phyloP scores from a whole-genome alignment of 2,329 filamentous ascomycete species.

The Clarireedia paspali region DNA sequence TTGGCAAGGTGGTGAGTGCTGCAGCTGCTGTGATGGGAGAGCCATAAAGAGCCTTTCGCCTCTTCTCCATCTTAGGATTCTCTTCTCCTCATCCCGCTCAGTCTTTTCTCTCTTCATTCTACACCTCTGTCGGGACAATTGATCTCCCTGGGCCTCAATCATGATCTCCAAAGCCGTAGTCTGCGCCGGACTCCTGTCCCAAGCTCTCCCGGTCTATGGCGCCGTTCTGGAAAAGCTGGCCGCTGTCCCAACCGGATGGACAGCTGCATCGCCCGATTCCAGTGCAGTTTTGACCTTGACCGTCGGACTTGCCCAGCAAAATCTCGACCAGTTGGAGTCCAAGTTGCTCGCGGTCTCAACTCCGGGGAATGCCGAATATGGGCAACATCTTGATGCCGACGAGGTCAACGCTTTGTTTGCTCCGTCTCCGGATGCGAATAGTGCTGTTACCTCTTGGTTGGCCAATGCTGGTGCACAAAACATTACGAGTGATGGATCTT shows the following conservation, averaged over 20 bases:
- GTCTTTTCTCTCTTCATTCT: neutral
- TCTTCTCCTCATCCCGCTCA: neutral
- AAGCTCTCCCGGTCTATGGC: slow-evolving; percentile 4
- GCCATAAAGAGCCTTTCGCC: no score
- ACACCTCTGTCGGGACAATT: neutral
- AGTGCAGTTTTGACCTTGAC: slow-evolving; percentile 10
- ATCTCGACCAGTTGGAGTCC: slow-evolving; percentile 37
- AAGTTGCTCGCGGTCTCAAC: slow-evolving; percentile 38
- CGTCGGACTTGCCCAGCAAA: slow-evolving; percentile 38
- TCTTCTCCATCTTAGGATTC: no score
- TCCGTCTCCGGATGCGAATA: slow-evolving; percentile 40
- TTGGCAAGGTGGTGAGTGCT: no score
- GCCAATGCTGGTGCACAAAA: slow-evolving; percentile 40
- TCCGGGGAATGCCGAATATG: slow-evolving; percentile 44
- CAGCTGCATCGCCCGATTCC: slow-evolving; percentile 5
- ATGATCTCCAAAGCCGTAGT: slow-evolving; percentile 3
- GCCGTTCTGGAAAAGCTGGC: slow-evolving; percentile 10
- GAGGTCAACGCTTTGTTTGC: slow-evolving; percentile 46
- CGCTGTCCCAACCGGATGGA: slow-evolving; percentile 16
- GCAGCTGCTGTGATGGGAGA: no score
- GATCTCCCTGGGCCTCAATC: neutral
- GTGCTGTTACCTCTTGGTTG: slow-evolving; percentile 48
- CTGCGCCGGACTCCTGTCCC: slow-evolving; percentile 5
- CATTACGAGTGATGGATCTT: slow-evolving; percentile 42
- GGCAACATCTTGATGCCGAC: slow-evolving; percentile 41